phyloP scores from a whole-genome alignment of 2,329 filamentous ascomycete species.

The Spiromastix sp. region DNA sequence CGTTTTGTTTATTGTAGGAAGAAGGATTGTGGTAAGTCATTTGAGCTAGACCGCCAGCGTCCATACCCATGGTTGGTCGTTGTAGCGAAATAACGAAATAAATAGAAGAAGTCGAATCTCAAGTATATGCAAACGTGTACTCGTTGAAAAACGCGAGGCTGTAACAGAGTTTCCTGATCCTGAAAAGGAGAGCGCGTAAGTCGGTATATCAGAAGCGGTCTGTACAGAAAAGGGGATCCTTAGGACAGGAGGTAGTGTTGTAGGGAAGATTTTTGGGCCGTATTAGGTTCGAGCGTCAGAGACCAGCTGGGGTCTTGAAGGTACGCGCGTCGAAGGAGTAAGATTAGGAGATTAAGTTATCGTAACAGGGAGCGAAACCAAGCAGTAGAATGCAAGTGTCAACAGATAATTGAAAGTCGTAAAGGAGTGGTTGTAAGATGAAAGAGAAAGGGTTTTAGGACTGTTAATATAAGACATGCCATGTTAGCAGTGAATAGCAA shows the following conservation, averaged over 20 bases:
- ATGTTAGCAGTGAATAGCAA: neutral
- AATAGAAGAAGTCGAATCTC: conserved; percentile 18
- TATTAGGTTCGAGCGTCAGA: neutral
- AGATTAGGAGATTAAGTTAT: neutral
- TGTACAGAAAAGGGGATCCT: neutral
- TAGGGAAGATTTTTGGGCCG: neutral
- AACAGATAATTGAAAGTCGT: no score
- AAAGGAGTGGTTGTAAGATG: no score
- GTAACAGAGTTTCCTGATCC: conserved; percentile 1
- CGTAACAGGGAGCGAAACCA: neutral
- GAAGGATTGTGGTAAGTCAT: conserved; percentile 82
- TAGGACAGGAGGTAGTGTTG: neutral
- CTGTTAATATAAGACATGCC: no score
- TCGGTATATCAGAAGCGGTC: neutral
- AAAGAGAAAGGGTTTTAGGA: neutral
- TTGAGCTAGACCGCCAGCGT: conserved; percentile 98
- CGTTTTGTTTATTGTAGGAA: no score
- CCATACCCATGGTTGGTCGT: conserved; percentile 48
- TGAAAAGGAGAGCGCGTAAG: neutral
- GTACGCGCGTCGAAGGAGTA: neutral
- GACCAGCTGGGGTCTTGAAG: neutral
- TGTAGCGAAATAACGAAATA: no score
- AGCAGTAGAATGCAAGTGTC: neutral
- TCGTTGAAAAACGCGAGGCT: conserved; percentile 3
- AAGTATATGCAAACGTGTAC: conserved; percentile 13